Conservation (phyloP, 352 stramenopile genomes). For the Globisporangium barbulae region DNA sequence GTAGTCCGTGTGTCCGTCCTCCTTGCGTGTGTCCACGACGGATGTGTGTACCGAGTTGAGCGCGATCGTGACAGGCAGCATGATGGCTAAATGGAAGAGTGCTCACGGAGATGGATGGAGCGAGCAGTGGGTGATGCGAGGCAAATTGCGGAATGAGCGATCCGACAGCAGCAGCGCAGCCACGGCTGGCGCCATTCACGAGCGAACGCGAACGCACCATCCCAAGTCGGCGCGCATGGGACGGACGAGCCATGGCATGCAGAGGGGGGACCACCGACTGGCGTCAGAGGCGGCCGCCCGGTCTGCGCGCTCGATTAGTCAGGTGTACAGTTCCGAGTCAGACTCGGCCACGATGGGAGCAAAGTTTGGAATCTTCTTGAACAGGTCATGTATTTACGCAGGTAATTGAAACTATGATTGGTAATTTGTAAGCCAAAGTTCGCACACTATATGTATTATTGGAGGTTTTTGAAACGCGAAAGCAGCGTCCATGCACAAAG, state of each 20-base stretch:
- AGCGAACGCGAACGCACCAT: neutral
- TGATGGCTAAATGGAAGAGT: slow-evolving; percentile 1
- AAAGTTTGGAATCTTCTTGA: slow-evolving; percentile 3
- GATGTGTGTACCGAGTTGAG: slow-evolving; percentile 54
- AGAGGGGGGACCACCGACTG: slow-evolving; percentile 10
- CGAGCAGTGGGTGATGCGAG: neutral
- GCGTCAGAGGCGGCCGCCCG: slow-evolving; percentile 8
- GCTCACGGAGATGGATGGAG: no score
- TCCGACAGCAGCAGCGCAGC: neutral
- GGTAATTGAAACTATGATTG: neutral
- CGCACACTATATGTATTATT: neutral
- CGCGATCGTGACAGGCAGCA: slow-evolving; percentile 37
- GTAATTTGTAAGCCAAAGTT: neutral
- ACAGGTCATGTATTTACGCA: neutral
- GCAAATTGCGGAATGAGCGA: slow-evolving; percentile 15
- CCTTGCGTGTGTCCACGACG: slow-evolving; percentile 75
- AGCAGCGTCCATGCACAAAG: neutral
- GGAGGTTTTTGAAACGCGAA: neutral
- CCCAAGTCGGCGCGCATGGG: neutral
- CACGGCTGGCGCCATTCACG: neutral
- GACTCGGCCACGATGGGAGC: neutral
- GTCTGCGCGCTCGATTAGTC: slow-evolving; percentile 10
- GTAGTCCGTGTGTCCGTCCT: slow-evolving; percentile 81
- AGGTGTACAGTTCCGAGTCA: slow-evolving; percentile 11
- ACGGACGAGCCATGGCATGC: slow-evolving; percentile 2